These are phyloP conservation scores for Phytophthora citrophthora DNA, from an alignment of 352 stramenopile species.

Conservation along the genomic window DNA sequence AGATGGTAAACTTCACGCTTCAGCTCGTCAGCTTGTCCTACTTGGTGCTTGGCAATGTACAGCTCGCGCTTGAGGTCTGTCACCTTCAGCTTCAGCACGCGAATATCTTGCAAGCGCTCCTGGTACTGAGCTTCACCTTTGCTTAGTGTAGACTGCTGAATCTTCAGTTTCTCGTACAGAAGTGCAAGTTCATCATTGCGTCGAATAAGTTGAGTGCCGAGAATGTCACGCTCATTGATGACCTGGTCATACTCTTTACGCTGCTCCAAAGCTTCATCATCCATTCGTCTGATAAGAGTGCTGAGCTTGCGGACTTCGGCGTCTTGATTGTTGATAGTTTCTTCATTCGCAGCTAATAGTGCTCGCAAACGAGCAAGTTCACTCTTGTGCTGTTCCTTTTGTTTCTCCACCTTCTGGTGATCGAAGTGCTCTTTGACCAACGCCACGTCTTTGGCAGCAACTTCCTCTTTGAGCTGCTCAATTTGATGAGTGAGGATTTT, in stretches of 20 bases:
- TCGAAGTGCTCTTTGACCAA: conserved; percentile 97
- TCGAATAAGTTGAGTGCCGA: conserved; percentile 96
- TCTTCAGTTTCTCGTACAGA: conserved; percentile 98
- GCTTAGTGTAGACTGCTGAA: conserved; percentile 94
- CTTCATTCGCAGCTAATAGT: conserved; percentile 89
- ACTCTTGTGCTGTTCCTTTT: conserved; percentile 94
- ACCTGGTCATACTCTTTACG: conserved; percentile 97
- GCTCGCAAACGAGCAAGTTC: conserved; percentile 92
- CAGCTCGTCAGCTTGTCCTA: conserved; percentile 86
- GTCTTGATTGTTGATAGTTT: conserved; percentile 95
- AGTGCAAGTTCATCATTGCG: conserved; percentile 97
- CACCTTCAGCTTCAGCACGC: conserved; percentile 96
- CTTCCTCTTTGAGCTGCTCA: conserved; percentile 97
- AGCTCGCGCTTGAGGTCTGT: conserved; percentile 93
- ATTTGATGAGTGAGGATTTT: conserved; percentile 97
- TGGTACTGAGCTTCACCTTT: conserved; percentile 95
- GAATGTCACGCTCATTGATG: conserved; percentile 96
- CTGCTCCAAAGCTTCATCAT: conserved; percentile 94
- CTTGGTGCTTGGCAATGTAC: conserved; percentile 90
- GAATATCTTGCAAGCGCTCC: conserved; percentile 93
- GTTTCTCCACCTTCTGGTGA: conserved; percentile 95
- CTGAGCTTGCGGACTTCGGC: conserved; percentile 94
- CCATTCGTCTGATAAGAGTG: conserved; percentile 92
- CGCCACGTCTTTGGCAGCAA: conserved; percentile 94
- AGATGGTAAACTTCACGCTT: conserved; percentile 91